Evolutionary conservation across 352 stramenopile genomes (phyloP).

Genomic region (Globisporangium splendens): DNA sequence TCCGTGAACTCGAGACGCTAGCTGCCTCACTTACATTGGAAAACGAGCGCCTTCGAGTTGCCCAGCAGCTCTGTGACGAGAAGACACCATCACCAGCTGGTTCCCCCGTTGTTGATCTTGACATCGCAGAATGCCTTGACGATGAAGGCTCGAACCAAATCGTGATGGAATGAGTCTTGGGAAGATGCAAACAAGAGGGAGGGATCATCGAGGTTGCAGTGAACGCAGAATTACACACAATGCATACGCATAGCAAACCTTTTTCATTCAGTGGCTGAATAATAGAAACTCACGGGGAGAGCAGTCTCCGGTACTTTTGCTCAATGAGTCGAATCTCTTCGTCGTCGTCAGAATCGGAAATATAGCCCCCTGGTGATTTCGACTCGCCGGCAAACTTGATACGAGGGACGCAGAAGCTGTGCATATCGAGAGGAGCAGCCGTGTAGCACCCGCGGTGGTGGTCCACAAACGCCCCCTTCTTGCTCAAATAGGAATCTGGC

Average conservation of each 20-base stretch:
- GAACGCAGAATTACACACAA: too few relatives aligned
- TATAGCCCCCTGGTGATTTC: conserved; percentile 1
- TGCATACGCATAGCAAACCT: too few relatives aligned
- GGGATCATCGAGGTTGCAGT: too few relatives aligned
- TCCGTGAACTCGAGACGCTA: conserved; percentile 22
- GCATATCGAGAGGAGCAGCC: conserved; percentile 38
- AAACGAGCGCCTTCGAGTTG: conserved; percentile 11
- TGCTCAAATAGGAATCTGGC: conserved; percentile 45
- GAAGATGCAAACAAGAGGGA: background rate
- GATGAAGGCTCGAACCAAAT: conserved; percentile 7
- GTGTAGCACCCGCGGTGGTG: conserved; percentile 53
- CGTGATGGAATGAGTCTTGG: background rate
- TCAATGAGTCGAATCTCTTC: conserved; percentile 76
- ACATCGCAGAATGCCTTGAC: background rate
- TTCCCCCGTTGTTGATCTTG: too few relatives aligned
- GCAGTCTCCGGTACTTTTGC: conserved; percentile 62
- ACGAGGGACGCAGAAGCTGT: conserved; percentile 74
- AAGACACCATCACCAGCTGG: background rate
- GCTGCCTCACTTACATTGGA: conserved; percentile 16
- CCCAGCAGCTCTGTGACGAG: background rate
- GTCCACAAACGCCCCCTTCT: conserved; percentile 42
- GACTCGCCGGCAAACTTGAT: conserved; percentile 58
- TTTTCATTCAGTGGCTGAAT: background rate
- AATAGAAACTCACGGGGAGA: conserved; percentile 23
- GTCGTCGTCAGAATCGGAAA: conserved; percentile 57